Base-by-base conservation (phyloP, 1,284 basidiomycete genomes). In the Irpex lacteus region DNA sequence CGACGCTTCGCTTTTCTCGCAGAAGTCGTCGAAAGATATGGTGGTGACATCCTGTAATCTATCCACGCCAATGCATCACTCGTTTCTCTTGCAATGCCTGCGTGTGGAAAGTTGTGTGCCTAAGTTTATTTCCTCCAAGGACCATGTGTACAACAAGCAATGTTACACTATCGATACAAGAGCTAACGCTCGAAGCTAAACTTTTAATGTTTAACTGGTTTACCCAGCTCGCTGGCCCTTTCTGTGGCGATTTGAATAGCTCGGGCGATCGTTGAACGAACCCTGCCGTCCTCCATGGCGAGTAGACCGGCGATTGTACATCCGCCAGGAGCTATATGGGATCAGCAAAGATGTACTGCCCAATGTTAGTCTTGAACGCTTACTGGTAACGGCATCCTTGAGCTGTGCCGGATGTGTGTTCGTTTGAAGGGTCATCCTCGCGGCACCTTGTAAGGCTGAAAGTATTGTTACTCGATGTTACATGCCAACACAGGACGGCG, bases 291-390 rank as follows among this genome's bases (percentile, higher is more conserved):
- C 76, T 99, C 98, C 74, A 99, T 84, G 0, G 94, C 92, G 36
- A 99, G 81, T 55, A 99, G 80, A 13, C 98, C 98, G 0, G 98
- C 98, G 69, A 99, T 99, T 0, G 98, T 99, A 74, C 97, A 99
- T 38, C 98, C 98, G 64, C 97, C 98, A 0, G 98, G 98, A 52
- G 98, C 96, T 98, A 52, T 40, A 13, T 32, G 8, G 26, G 11
- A 38, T 38, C 37, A 56, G 4, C 36, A 36, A 1, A 50, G 18
- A 21, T 9, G n/a, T 19, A 57, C 37, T 18, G 37, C 18, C 15
- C 15, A 44, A 36, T 15, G 36, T 5, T 9, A 52, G 57, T 59
- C 8, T 2, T 36, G 11, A 53, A 21, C 50, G 80, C 92, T 71
- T 73, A 95, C 96, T 99, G 1, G 98, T 98, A 5, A 99, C 98